Percentiles rank a stretch among this genome's conserved stretches.
These are phyloP conservation scores for Schwanniomyces vanrijiae DNA, from an alignment of 805 yeast genomes.

Conservation along the genomic window DNA sequence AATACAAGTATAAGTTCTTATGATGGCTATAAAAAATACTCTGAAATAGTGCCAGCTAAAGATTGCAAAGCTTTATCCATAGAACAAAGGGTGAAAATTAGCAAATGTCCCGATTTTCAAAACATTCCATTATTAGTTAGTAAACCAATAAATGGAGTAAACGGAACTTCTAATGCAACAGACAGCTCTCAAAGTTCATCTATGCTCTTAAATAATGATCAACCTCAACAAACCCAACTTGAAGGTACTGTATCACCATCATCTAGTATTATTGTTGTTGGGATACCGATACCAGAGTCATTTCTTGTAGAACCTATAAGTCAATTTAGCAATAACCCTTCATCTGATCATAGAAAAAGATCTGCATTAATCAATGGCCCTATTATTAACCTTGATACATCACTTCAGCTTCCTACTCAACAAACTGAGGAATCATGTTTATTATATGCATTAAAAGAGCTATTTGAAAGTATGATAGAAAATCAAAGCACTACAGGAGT, in stretches of 20 bases:
- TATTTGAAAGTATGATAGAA: slow-evolving; percentile 82
- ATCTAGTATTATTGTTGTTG: slow-evolving; percentile 36
- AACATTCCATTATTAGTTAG: slow-evolving; percentile 35
- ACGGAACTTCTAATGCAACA: slow-evolving; percentile 13
- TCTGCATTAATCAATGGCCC: slow-evolving; percentile 82
- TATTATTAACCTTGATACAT: slow-evolving; percentile 74
- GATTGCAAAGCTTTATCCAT: slow-evolving; percentile 31
- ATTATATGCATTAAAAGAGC: slow-evolving; percentile 71
- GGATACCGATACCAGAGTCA: slow-evolving; percentile 42
- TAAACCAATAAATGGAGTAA: slow-evolving; percentile 25
- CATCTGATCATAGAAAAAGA: slow-evolving; percentile 73
- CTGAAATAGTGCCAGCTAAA: slow-evolving; percentile 26
- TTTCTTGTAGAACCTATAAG: slow-evolving; percentile 32
- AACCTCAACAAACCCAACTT: slow-evolving; percentile 10
- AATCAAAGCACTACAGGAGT: slow-evolving; percentile 71
- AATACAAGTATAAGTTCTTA: slow-evolving; percentile 1
- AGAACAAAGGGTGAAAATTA: slow-evolving; percentile 33
- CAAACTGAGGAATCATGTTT: slow-evolving; percentile 30
- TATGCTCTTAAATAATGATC: slow-evolving; percentile 25
- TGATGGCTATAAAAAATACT: slow-evolving; percentile 7
- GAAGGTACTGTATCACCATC: slow-evolving; percentile 27
- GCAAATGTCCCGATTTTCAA: slow-evolving; percentile 29
- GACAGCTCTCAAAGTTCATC: slow-evolving; percentile 38
- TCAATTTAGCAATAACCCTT: slow-evolving; percentile 39
- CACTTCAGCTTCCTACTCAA: slow-evolving; percentile 44